Conservation (phyloP, 1,139 yeast species). For the Geotrichum macrosporum region DNA sequence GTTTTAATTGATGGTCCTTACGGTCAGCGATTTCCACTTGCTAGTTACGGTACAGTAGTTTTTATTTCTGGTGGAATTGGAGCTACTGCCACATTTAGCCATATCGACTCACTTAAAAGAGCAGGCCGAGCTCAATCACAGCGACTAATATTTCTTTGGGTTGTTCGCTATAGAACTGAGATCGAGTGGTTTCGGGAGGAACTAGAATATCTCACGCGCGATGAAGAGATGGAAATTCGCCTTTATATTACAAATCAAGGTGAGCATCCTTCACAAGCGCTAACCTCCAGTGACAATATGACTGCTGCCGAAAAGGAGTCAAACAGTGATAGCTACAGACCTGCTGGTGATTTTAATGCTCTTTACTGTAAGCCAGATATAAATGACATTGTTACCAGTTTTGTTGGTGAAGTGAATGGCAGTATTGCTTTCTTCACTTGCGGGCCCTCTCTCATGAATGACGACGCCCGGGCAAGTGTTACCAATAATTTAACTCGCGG, state of each 20-base stretch:
- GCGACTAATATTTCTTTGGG: slow-evolving; percentile 48
- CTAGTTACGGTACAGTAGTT: slow-evolving; percentile 47
- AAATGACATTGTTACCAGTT: slow-evolving; percentile 37
- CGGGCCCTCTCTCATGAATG: slow-evolving; percentile 45
- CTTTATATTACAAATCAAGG: slow-evolving; percentile 33
- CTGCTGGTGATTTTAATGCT: not conserved
- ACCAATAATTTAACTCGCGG: slow-evolving; percentile 29
- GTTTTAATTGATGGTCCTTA: slow-evolving; percentile 57
- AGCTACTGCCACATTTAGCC: slow-evolving; percentile 47
- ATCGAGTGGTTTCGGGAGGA: slow-evolving; percentile 52
- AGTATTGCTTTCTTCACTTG: slow-evolving; percentile 41
- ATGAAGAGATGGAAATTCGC: slow-evolving; percentile 36
- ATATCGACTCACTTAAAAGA: slow-evolving; percentile 27
- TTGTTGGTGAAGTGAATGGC: slow-evolving; percentile 38
- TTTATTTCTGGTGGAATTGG: slow-evolving; percentile 67
- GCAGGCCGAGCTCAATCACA: slow-evolving; percentile 31
- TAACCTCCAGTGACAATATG: not conserved
- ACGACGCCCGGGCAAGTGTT: slow-evolving; percentile 39
- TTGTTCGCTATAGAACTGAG: slow-evolving; percentile 45
- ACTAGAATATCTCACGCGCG: slow-evolving; percentile 37
- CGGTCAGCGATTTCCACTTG: slow-evolving; percentile 47
- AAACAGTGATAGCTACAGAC: not conserved
- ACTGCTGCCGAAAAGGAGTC: not conserved
- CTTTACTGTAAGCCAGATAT: slow-evolving; percentile 39
- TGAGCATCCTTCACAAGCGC: not conserved